phyloP scores from a whole-genome alignment of 2,329 filamentous ascomycete species.

The Laburnicola sp. region DNA sequence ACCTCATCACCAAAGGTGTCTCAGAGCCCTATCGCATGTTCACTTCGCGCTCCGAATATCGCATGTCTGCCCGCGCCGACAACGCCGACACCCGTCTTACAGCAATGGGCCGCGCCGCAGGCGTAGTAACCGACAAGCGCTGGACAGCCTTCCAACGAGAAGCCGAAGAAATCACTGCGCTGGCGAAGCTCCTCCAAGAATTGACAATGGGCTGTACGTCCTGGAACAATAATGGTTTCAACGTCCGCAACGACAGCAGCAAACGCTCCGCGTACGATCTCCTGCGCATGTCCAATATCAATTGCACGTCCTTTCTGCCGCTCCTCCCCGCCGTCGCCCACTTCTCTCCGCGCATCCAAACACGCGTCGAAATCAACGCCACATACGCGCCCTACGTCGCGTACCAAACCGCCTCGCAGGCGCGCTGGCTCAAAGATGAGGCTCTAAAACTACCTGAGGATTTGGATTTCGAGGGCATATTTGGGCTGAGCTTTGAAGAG shows the following conservation, averaged over 20 bases:
- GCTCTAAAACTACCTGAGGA: constrained; percentile 69
- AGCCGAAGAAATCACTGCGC: constrained; percentile 66
- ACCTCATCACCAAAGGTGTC: constrained; percentile 94
- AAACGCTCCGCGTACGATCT: constrained; percentile 77
- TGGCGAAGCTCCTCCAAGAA: constrained; percentile 63
- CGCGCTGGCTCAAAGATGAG: constrained; percentile 75
- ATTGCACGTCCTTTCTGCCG: constrained; percentile 60
- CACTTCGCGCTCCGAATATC: constrained; percentile 91
- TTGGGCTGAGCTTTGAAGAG: constrained; percentile 79
- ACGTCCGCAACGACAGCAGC: constrained; percentile 65
- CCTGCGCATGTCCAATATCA: constrained; percentile 63
- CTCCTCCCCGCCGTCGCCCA: constrained; percentile 60
- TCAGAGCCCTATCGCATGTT: constrained; percentile 99
- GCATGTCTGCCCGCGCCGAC: constrained; percentile 87
- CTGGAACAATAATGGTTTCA: constrained; percentile 73
- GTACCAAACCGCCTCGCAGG: constrained; percentile 68
- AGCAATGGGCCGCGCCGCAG: constrained; percentile 71
- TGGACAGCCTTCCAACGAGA: constrained; percentile 73
- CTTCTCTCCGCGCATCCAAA: constrained; percentile 63
- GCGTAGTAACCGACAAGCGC: constrained; percentile 75
- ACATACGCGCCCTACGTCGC: constrained; percentile 84
- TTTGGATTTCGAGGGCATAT: constrained; percentile 73
- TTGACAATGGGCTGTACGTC: constrained; percentile 62
- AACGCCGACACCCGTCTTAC: constrained; percentile 92
- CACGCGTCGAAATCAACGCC: constrained; percentile 78